Evolutionary conservation across 257 asterid genomes (phyloP).

Genomic region (Solanum lycopersicoides): DNA sequence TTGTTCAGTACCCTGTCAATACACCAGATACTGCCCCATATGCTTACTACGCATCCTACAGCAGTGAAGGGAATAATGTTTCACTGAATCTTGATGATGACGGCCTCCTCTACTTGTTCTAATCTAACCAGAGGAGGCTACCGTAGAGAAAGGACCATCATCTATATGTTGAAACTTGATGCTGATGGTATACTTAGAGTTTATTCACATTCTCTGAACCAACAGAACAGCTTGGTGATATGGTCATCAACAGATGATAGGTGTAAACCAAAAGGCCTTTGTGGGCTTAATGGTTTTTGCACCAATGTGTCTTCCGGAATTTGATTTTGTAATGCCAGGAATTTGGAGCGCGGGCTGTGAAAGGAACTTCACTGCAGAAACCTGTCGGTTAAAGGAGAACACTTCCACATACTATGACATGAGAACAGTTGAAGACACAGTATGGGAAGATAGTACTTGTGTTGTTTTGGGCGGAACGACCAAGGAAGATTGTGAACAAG

Average conservation of each 20-base stretch:
- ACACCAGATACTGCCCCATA: background rate
- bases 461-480: background rate
- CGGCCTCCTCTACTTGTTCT: conserved; percentile 37
- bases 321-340: conserved; percentile 7
- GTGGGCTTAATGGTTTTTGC: conserved; percentile 42
- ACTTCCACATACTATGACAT: background rate
- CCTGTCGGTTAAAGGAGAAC: conserved; percentile 7
- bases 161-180: conserved; percentile 26
- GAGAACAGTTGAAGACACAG: background rate
- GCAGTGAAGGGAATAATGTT: conserved; percentile 2
- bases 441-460: conserved; percentile 24
- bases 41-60: conserved; percentile 13
- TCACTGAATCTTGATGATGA: conserved; percentile 20
- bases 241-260: conserved; percentile 9
- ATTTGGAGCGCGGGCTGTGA: conserved; percentile 24
- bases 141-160: background rate
- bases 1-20: conserved; percentile 28
- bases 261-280: conserved; percentile 36
- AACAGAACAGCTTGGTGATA: conserved; percentile 2
- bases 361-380: background rate
- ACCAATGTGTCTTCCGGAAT: conserved; percentile 31
- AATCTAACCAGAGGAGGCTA: conserved; percentile 16
- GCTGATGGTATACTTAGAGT: conserved; percentile 32
- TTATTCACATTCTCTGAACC: conserved; percentile 16
- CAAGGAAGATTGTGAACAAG: conserved; percentile 18